Percentiles rank a stretch among this genome's conserved stretches.
phyloP scores from a whole-genome alignment of 106 monocot genomes.

The Amphibolis antarctica region DNA sequence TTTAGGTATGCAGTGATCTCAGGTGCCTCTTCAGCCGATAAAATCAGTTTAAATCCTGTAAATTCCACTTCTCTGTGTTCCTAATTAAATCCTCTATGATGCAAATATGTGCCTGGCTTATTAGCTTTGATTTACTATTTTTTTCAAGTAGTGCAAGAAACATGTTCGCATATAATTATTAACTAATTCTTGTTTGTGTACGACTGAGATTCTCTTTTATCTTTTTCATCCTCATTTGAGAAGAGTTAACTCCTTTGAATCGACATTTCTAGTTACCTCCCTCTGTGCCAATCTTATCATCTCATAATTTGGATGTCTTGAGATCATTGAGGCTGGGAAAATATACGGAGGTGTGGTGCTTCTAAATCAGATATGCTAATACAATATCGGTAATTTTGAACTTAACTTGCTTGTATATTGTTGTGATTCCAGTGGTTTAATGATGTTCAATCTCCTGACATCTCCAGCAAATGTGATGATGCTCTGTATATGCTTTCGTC shows the following conservation, averaged over 20 bases:
- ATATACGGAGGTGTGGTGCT: conserved; percentile 63
- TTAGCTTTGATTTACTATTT: no score
- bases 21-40: conserved; percentile 55
- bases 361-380: conserved; percentile 4
- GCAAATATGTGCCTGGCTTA: no score
- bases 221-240: neutral
- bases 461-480: conserved; percentile 68
- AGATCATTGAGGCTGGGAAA: conserved; percentile 61
- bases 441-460: conserved; percentile 70
- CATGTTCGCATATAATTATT: neutral
- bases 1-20: conserved; percentile 82
- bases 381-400: neutral
- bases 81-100: neutral
- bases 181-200: neutral
- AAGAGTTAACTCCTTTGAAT: neutral
- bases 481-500: conserved; percentile 55
- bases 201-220: neutral
- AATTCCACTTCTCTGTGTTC: conserved; percentile 9
- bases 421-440: conserved; percentile 76
- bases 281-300: conserved; percentile 69
- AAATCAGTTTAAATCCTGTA: conserved; percentile 72
- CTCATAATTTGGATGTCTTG: conserved; percentile 40
- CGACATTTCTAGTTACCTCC: conserved; percentile 60
- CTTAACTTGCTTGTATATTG: conserved; percentile 6
- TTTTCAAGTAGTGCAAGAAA: no score